Percentiles rank a stretch among this genome's conserved stretches.
These are phyloP conservation scores for Caloboletus firmus DNA, from an alignment of 1,284 basidiomycete species.

Conservation along the genomic window DNA sequence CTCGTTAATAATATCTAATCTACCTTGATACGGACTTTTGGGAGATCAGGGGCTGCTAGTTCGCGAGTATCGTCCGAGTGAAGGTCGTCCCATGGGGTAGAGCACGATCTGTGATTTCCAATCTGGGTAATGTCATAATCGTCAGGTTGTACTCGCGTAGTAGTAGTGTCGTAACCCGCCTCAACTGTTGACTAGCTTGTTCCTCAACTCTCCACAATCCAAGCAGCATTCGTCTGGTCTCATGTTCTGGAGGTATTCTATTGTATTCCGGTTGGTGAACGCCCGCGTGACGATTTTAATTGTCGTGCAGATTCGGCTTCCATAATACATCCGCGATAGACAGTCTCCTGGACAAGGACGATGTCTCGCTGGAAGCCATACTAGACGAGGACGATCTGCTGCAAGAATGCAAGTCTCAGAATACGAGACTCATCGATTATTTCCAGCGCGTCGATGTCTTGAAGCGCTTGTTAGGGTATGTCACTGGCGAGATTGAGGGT, in stretches of 20 bases:
- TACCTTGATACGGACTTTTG: conserved; percentile 20
- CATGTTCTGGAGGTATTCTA: conserved; percentile 47
- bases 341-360: conserved; percentile 80
- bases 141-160: conserved; percentile 1
- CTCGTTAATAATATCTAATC: conserved; percentile 28
- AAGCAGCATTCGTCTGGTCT: conserved; percentile 22
- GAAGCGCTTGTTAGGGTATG: conserved; percentile 78
- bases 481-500: conserved; percentile 80
- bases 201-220: conserved; percentile 6
- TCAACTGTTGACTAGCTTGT: conserved; percentile 11
- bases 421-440: conserved; percentile 84
- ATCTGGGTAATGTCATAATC: conserved; percentile 25
- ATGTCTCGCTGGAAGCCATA: conserved; percentile 84
- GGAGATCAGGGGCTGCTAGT: conserved; percentile 5
- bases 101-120: conserved; percentile 19
- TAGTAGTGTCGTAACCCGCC: conserved; percentile 23
- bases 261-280: background rate
- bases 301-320: conserved; percentile 71
- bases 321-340: conserved; percentile 82
- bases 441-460: conserved; percentile 80
- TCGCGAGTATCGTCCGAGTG: background rate
- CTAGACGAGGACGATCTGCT: conserved; percentile 93
- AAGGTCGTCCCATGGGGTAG: background rate
- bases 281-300: conserved; percentile 6
- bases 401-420: conserved; percentile 95